Evolutionary conservation across 2,329 filamentous ascomycete genomes (phyloP), one percentile per base, ranked within the genome.

Genomic region (Ophiostoma ips): DNA sequence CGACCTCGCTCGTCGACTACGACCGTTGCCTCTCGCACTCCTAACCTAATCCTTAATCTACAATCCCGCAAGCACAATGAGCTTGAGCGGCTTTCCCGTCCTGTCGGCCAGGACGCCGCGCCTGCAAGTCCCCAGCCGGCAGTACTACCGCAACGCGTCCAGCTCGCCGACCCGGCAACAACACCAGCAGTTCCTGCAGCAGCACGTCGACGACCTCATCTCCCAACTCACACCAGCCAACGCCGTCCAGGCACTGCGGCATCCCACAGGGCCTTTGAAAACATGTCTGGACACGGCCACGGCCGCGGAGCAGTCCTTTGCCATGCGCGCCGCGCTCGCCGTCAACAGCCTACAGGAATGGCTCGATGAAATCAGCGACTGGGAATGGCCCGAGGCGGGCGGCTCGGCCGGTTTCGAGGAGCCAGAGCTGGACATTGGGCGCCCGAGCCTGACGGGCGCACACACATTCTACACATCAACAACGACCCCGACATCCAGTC

Each of bases 321-420:
- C 81, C 38, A 71, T 82, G 58, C 75, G 78, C 54, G 81, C 84
- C 40, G 84, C 84, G 38, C 64, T 80, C 53, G 81, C 83, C 15
- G 83, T 83, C 12, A 77, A 82, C 58, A 79, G 76, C 55, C 77
- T 92, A 54, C 75, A 82, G 63, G 73, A 77, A 59, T 92, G 86
- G 85, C 71, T 84, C 24, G 70, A 77, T n/a, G 86, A 92, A 67
- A 70, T 92, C 36, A 66, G 68, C 41, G 61, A 66, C 41, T 80
- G 77, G 79, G 63, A 68, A 2, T 80, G 79, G 79, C 72, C 77
- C 2, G 59, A 66, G 2, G 59, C 64, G 4, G 53, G 51, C 1
- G 71, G 71, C 36, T 69, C 74, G 2, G 62, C 67, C 1, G 79
- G 78, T 8, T 83, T 82, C 53, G 70, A 76, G 58, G 62, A 66